Evolutionary conservation across 768 basidiomycete species (phyloP), one percentile per base, ranked within the genome.

Genomic region (Suillus plorans): DNA sequence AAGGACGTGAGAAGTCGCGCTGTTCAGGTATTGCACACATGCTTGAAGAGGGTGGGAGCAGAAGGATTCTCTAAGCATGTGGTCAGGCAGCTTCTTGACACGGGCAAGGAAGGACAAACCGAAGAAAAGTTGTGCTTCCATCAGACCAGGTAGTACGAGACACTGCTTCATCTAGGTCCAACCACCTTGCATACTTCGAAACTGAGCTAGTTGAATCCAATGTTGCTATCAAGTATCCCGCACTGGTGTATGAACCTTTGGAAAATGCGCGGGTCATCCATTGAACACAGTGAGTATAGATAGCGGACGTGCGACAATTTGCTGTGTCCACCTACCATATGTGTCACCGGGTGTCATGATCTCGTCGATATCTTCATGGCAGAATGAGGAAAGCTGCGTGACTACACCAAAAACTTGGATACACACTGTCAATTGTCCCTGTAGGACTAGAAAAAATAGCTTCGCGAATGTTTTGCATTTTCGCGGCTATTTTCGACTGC

Each of bases 221-320:
- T 12, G 81, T 85, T 0, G 85, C 80, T 3, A 89, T 64, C 1
- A 91, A 73, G 69, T 86, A 82, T 6, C 89, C 89, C 7, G 90
- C 86, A 6, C 85, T 85, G 4, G 86, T 80, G 67, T 88, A 91
- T 3, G 90, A 90, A 28, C 90, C 90, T 91, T 56, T 44, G 37
- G 57, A 55, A n/a, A n/a, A 55, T 55, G 34, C 20, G 49, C n/a
- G 8, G 55, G 45, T n/a, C n/a, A 44, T 55, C 58, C 66, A 25
- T 53, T 52, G 44, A 55, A 67, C 64, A 4, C 39, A 60, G 14
- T 59, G 44, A 55, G 4, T 36, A 67, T 25, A 60, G 34, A 45
- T 16, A 49, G 31, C 4, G 25, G 20, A 44, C 36, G 58, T 57
- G 44, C 62, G 20, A 60, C 22, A 14, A 60, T 25, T 22, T 2